A percentile compares a stretch with the other conserved stretches of the same genome.
These are phyloP conservation scores for Rhizophora mangle DNA, from an alignment of 345 rosid species.

Conservation along the genomic window DNA sequence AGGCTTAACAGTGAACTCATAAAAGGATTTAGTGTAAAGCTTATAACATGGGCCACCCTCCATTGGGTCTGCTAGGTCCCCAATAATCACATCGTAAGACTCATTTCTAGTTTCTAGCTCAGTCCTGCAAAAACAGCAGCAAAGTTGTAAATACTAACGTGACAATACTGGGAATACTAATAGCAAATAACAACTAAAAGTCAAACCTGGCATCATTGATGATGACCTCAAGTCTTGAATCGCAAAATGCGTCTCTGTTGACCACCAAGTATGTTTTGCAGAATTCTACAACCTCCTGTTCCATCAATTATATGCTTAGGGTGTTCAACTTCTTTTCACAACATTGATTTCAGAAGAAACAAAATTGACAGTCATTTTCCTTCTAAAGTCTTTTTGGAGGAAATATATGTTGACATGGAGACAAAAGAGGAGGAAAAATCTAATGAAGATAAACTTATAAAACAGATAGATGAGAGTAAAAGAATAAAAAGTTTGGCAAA, in stretches of 20 bases:
- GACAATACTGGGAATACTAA: background rate
- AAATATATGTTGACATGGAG: background rate
- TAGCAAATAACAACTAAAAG: background rate
- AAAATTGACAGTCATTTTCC: background rate
- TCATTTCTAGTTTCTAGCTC: constrained; percentile 48
- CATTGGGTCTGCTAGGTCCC: constrained; percentile 68
- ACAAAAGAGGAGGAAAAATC: background rate
- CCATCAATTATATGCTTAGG: background rate
- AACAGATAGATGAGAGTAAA: background rate
- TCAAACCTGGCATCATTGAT: constrained; percentile 58
- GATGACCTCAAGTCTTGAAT: constrained; percentile 45
- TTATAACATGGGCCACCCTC: constrained; percentile 71
- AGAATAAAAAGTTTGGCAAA: background rate
- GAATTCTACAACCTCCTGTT: constrained; percentile 65
- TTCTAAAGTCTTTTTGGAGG: background rate
- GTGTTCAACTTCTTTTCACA: no score
- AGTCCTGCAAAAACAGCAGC: constrained; percentile 24
- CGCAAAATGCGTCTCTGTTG: constrained; percentile 51
- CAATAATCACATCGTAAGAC: constrained; percentile 52
- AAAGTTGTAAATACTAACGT: background rate
- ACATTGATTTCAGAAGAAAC: no score
- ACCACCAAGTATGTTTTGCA: constrained; percentile 47
- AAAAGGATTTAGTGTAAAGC: constrained; percentile 62
- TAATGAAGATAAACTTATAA: no score
- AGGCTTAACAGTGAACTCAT: constrained; percentile 47